Evolutionary conservation across 2,329 filamentous ascomycete genomes (phyloP), one percentile per base, ranked within the genome.

Genomic region (Hirsutella rhossiliensis): DNA sequence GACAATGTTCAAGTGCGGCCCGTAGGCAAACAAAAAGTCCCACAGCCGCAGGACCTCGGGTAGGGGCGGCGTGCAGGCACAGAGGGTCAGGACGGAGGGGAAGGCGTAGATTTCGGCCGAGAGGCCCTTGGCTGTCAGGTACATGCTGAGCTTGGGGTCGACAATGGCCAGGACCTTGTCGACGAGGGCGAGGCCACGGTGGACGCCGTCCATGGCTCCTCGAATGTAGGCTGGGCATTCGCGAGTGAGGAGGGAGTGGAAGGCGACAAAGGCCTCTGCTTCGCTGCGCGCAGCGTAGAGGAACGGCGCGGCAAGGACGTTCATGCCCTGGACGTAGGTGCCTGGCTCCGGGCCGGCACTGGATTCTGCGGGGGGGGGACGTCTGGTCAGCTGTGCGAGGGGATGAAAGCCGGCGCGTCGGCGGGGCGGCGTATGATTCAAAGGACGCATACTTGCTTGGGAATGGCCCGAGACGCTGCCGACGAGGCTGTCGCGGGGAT

Each of bases 291-390:
- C 89, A 5, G 87, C 88, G 61, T 98, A 98, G 39, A 98, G 72
- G 58, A 98, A 96, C 0, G 92, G 92, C 1, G 92, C 92, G 11
- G 89, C 90, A 15, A 98, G 76, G 36, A 98, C 92, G 60, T 98
- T 98, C 90, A 98, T 97, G 52, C 92, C 92, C 64, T 98, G 92
- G 3, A 98, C 90, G 56, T 98, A 98, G 36, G 86, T 89, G 29
- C 88, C 87, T 11, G 86, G 76, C 54, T 87, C 82, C 29, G 68
- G 66, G 3, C 67, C 69, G 18, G 62, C 56, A 45, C 74, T 75
- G 7, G 70, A 68, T 49, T 82, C 78, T 51, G 82, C 74, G 19
- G 15, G 4, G 9, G 8, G 27, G 23, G 23, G 23, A 15, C n/a
- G 34, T 4, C 5, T 37, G n/a, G 34, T 37, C 34, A 37, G 34